Evolutionary conservation across 257 asterid species (phyloP), one percentile per base, ranked within the genome.

Genomic region (Catharanthus roseus): DNA sequence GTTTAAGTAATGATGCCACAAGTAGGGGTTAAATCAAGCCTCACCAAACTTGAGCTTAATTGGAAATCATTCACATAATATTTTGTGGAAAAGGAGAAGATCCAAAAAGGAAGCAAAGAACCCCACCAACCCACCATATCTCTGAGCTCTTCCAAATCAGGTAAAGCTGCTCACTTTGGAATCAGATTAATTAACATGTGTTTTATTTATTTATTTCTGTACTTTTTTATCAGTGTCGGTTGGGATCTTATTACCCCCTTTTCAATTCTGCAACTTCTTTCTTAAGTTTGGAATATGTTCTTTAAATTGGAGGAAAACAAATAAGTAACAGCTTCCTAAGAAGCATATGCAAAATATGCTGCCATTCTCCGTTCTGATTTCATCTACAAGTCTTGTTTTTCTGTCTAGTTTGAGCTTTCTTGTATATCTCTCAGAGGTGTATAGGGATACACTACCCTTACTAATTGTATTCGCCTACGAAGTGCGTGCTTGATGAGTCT

Each of bases 301-400:
- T 21, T 50, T 21, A 4, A 2, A 38, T 10, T 19, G n/a, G 9
- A 39, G 39, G 42, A 24, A 36, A 38, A 64, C 38, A 41, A 24
- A 29, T 42, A n/a, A n/a, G n/a, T n/a, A n/a, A n/a, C 24, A 65
- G 24, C 55, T 49, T 18, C 9, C 47, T 34, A 21, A 26, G 50
- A 2, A 12, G 64, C 73, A 34, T 44, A 54, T 54, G 73, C 53
- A 51, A 53, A 51, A 68, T 36, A 23, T 68, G 72, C 38, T 53
- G 8, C 34, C 34, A 1, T 34, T 18, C 28, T 7, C 7, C 38
- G 5, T 61, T 33, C 16, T 62, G 47, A 41, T 34, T 56, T 60
- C 42, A 1, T 60, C 65, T 61, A n/a, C n/a, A n/a, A n/a, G n/a
- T n/a, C n/a, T 1, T 61, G 45, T 15, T 33, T 15, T 61, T 33